These are phyloP conservation scores for Thraustochytrium sp. DNA, from an alignment of 352 stramenopile genomes.

Conservation along the genomic window DNA sequence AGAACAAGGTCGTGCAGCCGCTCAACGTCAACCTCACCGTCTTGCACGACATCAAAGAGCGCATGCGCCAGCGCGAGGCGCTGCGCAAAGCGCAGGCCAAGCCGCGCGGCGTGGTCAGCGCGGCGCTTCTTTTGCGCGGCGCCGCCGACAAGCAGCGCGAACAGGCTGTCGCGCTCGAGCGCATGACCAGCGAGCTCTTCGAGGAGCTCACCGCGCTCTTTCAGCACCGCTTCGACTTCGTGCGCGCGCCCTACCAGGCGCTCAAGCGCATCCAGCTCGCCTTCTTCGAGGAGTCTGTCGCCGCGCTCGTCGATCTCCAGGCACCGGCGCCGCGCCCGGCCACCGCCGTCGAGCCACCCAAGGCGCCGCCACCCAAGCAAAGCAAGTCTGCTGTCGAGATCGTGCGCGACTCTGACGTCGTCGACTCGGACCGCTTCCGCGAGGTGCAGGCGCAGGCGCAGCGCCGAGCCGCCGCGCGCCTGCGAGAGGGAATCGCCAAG, in stretches of 20 bases:
- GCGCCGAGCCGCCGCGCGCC: not conserved
- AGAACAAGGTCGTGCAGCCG: conserved; percentile 17
- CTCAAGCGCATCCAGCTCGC: not conserved
- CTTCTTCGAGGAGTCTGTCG: not conserved
- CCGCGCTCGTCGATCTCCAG: not conserved
- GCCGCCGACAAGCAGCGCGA: not conserved
- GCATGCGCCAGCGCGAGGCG: conserved; percentile 16
- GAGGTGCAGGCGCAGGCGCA: conserved; percentile 3
- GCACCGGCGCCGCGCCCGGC: not conserved
- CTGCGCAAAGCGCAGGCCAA: not conserved
- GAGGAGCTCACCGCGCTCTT: conserved; percentile 35
- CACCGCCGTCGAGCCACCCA: not conserved
- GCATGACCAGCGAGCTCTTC: conserved; percentile 28
- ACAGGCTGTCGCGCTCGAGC: not conserved
- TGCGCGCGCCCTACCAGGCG: conserved; percentile 17
- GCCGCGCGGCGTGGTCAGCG: not conserved
- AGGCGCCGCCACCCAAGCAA: conserved; percentile 4
- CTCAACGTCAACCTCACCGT: conserved; percentile 25
- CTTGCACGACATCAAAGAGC: conserved; percentile 9
- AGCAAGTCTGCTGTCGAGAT: conserved; percentile 24
- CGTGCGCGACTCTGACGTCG: not conserved
- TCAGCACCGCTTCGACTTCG: conserved; percentile 37
- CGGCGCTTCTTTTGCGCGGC: not conserved
- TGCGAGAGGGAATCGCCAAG: not conserved
- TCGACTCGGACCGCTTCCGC: not conserved